phyloP scores from a whole-genome alignment of 2,329 filamentous ascomycete species.

The Beauveria medogensis region DNA sequence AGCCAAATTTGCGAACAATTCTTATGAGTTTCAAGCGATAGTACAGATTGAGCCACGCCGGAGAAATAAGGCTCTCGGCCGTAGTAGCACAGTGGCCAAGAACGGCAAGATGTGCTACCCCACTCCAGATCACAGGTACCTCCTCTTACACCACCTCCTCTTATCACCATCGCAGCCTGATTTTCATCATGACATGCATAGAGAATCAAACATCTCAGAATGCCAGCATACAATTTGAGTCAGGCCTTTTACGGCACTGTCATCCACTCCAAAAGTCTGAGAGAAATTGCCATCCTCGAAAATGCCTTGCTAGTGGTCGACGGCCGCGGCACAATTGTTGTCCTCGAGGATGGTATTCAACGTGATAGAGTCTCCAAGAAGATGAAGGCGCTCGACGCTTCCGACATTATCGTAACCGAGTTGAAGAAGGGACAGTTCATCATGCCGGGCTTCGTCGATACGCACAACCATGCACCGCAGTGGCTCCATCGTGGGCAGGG shows the following conservation, averaged over 20 bases:
- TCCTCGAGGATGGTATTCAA: slow-evolving; percentile 16
- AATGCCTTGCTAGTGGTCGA: slow-evolving; percentile 27
- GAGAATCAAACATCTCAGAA: neutral
- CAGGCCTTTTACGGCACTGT: slow-evolving; percentile 7
- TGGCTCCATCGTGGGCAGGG: slow-evolving; percentile 41
- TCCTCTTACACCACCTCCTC: neutral
- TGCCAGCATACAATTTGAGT: neutral
- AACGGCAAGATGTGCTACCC: neutral
- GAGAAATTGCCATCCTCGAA: slow-evolving; percentile 29
- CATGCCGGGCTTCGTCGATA: slow-evolving; percentile 56
- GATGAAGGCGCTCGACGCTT: slow-evolving; percentile 11
- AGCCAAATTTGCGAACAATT: neutral
- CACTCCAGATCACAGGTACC: neutral
- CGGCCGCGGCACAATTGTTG: slow-evolving; percentile 18
- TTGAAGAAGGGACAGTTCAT: slow-evolving; percentile 41
- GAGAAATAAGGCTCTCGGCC: neutral
- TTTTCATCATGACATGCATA: neutral
- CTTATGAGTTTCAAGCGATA: neutral
- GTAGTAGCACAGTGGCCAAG: neutral
- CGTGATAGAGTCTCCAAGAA: slow-evolving; percentile 12
- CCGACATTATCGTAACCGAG: slow-evolving; percentile 5
- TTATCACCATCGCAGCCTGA: neutral
- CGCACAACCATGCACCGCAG: slow-evolving; percentile 60
- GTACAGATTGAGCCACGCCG: too few species aligned
- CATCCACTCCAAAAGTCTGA: slow-evolving; percentile 29